Percentiles rank a stretch among this genome's conserved stretches.
These are phyloP conservation scores for Tolypocladium pustulatum DNA, from an alignment of 2,329 filamentous ascomycete species.

Conservation along the genomic window DNA sequence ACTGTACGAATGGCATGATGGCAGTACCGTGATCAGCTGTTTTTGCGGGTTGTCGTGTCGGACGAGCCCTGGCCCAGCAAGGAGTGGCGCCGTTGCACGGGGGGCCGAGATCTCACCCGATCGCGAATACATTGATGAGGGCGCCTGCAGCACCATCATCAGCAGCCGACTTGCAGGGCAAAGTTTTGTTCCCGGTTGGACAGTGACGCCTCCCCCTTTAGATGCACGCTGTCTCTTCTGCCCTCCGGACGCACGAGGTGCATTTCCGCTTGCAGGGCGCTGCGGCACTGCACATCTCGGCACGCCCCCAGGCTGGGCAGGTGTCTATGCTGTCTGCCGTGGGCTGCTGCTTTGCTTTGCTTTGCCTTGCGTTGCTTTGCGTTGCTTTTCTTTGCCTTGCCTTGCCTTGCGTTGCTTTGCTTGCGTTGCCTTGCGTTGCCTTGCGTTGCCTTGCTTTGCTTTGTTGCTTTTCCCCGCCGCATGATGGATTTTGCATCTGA, in stretches of 20 bases:
- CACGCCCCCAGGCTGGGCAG: not conserved
- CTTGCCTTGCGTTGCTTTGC: not conserved
- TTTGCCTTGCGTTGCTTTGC: not conserved
- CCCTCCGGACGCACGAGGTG: constrained; percentile 1
- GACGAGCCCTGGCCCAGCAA: not conserved
- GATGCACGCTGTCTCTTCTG: not conserved
- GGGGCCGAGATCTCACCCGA: not conserved
- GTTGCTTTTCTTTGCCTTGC: not conserved
- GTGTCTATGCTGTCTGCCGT: not conserved
- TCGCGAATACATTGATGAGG: not conserved
- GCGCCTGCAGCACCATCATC: not conserved
- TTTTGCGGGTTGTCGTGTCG: not conserved
- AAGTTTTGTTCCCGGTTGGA: not conserved
- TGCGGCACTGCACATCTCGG: not conserved
- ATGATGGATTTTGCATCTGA: not conserved
- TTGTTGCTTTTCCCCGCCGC: not conserved
- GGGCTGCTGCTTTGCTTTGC: not conserved
- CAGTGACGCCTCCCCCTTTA: not conserved
- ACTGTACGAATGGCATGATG: not conserved
- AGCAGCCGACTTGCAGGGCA: not conserved
- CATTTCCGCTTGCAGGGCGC: constrained; percentile 1
- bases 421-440: no score
- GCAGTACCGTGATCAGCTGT: not conserved
- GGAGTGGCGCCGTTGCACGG: not conserved
- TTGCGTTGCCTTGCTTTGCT: not conserved